Conservation (phyloP, 495 filamentous ascomycete genomes). For the Tuber borchii region DNA sequence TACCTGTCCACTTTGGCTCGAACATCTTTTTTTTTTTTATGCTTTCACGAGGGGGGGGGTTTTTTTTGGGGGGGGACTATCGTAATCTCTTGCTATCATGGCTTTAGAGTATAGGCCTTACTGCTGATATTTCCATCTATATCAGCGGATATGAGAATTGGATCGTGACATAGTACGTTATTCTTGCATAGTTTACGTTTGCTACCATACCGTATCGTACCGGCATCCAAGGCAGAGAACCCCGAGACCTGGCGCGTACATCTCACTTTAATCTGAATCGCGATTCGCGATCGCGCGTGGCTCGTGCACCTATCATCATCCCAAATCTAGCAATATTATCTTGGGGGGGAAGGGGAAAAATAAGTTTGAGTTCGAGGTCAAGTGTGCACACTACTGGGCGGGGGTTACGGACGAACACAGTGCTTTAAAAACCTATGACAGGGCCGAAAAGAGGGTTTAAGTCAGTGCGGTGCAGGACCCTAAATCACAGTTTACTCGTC, state of each 20-base stretch:
- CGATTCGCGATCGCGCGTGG: conserved; percentile 3
- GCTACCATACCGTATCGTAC: not conserved
- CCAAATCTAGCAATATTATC: not conserved
- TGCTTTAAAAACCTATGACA: not conserved
- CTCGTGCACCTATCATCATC: conserved; percentile 2
- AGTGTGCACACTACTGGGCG: not conserved
- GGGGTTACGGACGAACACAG: not conserved
- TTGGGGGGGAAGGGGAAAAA: not conserved
- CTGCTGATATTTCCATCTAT: not conserved
- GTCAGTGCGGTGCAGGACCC: not conserved
- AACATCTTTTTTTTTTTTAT: not conserved
- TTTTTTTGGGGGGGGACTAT: not conserved
- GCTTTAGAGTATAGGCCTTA: not conserved
- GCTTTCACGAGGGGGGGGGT: no score
- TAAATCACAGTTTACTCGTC: not conserved
- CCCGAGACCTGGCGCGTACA: conserved; percentile 1
- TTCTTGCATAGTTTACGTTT: not conserved
- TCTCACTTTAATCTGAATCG: not conserved
- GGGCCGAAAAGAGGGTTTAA: not conserved
- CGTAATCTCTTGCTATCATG: not conserved
- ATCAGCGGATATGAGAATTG: not conserved
- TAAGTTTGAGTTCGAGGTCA: not conserved
- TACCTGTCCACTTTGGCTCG: not conserved
- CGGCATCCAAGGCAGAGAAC: not conserved
- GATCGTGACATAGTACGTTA: not conserved